phyloP scores from a whole-genome alignment of 148 eudicot genomes.

The Dianthus caryophyllus region DNA sequence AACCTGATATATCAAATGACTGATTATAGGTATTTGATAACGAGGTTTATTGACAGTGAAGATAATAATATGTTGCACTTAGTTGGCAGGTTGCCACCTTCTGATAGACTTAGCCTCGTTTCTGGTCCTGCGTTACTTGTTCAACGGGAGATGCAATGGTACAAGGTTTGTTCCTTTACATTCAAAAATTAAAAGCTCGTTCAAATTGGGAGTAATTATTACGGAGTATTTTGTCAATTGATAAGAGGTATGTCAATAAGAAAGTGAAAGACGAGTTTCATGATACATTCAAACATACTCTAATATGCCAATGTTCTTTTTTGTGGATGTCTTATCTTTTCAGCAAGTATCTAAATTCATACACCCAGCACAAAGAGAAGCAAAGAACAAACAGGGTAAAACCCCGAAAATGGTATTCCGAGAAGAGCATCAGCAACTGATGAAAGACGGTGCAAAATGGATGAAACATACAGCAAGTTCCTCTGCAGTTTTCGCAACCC shows the following conservation, averaged over 20 bases:
- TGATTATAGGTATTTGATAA: slow-evolving; percentile 17
- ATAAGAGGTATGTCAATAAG: too few species aligned
- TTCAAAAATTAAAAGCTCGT: not conserved
- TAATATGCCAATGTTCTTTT: too few species aligned
- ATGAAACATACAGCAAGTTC: slow-evolving; percentile 27
- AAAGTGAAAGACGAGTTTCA: too few species aligned
- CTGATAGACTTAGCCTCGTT: slow-evolving; percentile 21
- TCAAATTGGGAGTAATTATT: too few species aligned
- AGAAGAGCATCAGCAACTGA: slow-evolving; percentile 17
- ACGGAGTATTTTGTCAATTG: too few species aligned
- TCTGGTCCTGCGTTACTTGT: slow-evolving; percentile 26
- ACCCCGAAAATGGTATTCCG: slow-evolving; percentile 26
- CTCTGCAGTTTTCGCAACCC: slow-evolving; percentile 25
- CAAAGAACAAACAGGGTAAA: slow-evolving; percentile 25
- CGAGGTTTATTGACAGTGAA: slow-evolving; percentile 17
- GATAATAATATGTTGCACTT: slow-evolving; percentile 30
- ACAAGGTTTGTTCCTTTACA: slow-evolving; percentile 9
- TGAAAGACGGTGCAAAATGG: slow-evolving; percentile 31
- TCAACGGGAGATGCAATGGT: slow-evolving; percentile 34
- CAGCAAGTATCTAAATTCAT: slow-evolving; percentile 29
- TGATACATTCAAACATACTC: too few species aligned
- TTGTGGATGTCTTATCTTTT: not conserved
- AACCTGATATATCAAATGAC: slow-evolving; percentile 28
- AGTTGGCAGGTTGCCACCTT: slow-evolving; percentile 22
- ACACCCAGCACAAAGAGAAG: slow-evolving; percentile 24